Base-by-base conservation (phyloP, 371 early-diverging fungal species). In the Thermomucor indicae-seudaticae region DNA sequence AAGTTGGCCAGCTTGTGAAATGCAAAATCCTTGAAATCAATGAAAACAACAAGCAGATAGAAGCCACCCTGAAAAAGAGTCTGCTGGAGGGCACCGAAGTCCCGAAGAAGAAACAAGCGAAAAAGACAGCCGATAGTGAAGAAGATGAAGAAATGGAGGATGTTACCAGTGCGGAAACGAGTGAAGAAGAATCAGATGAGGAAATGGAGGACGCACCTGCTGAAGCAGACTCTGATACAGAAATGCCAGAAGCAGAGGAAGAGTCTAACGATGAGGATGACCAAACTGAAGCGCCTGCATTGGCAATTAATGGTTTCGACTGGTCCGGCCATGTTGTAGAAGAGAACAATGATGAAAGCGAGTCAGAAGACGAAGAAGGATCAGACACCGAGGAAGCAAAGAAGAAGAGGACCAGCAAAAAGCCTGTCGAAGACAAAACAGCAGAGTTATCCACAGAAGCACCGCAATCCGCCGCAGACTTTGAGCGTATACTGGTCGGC, bases 401-500 rank as follows among this genome's bases (percentile, higher is more conserved):
- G 48, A 81, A 80, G 58, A 69, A 64, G 17, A 73, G 76, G 60
- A 75, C 70, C 59, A 64, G 58, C 43, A 58, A 65, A 40, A 57
- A 60, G 28, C 58, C 63, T 23, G 73, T 70, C 8, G 68, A 65
- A 39, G 85, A 83, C 43, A 63, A 75, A 16, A 82, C 81, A 6
- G 84, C 72, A 10, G 81, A 86, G 45, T 53, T 83, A 20, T 65
- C 68, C 29, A 64, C 72, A 2, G 63, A 62, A 23, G 77, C 84
- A 28, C 84, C 85, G 19, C 80, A 84, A 58, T 71, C 72, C 1
- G 72, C 77, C 6, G 67, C 68, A 17, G 88, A 96, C 60, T 97
- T 85, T 61, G 97, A 98, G 59, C 85, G 95, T 42, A 65, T 94
- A 30, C 53, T 98, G 34, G 75, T 98, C 28, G 92, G 91, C 7